Percentiles rank a stretch among this genome's conserved stretches.
These are phyloP conservation scores for Cochliopodium minus DNA, from an alignment of 208 protist genomes.

Conservation along the genomic window DNA sequence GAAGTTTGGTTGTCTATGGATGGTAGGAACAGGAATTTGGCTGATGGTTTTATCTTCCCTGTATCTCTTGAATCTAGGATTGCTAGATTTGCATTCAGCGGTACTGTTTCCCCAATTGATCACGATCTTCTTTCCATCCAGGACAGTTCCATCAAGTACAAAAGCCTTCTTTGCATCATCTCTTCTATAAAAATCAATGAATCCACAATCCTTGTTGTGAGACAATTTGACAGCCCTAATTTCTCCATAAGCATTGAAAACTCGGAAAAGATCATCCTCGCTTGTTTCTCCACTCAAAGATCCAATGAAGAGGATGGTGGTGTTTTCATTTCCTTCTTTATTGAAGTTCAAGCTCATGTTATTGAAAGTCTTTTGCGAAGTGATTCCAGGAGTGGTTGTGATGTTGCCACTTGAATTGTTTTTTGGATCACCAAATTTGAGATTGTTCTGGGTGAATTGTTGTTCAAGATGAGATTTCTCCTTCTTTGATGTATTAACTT, in stretches of 20 bases:
- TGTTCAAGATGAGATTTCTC: background rate
- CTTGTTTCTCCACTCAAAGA: background rate
- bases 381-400: background rate
- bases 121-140: no score
- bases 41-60: no score
- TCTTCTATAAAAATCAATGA: background rate
- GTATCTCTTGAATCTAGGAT: no score
- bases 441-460: background rate
- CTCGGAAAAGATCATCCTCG: background rate
- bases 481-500: background rate
- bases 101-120: no score
- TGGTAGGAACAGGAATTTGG: no score
- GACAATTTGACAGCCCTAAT: background rate
- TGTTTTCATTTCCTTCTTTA: background rate
- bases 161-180: constrained; percentile 1
- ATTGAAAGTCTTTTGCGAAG: background rate
- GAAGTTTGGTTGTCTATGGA: no score
- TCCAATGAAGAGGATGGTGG: background rate
- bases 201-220: constrained; percentile 1
- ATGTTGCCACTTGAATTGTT: background rate
- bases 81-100: no score
- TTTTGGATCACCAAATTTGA: background rate
- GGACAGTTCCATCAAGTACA: no score
- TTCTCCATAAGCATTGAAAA: background rate
- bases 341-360: background rate